Evolutionary conservation across 805 yeast genomes (phyloP).

Genomic region (Ascoidea rubescens): DNA sequence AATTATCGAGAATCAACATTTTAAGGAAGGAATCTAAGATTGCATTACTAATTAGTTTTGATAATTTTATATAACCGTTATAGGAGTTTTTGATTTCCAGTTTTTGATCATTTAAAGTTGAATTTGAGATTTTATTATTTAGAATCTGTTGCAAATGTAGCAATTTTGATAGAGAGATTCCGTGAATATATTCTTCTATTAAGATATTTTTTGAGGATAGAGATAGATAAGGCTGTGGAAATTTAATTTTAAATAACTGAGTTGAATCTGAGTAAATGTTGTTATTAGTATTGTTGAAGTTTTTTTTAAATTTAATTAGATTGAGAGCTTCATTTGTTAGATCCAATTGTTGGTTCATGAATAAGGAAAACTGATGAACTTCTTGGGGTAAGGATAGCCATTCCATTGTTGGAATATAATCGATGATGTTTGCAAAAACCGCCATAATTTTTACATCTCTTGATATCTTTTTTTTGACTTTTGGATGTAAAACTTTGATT

Average conservation of each 20-base stretch:
- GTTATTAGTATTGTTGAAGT: slow-evolving; percentile 35
- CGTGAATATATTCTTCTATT: slow-evolving; percentile 77
- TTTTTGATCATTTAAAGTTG: slow-evolving; percentile 15
- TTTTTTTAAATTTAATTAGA: slow-evolving; percentile 52
- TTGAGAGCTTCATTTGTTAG: slow-evolving; percentile 82
- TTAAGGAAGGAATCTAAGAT: slow-evolving; percentile 84
- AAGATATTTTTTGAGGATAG: slow-evolving; percentile 58
- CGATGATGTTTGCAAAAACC: slow-evolving; percentile 59
- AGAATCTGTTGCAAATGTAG: slow-evolving; percentile 31
- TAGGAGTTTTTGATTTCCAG: slow-evolving; percentile 25
- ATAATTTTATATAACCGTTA: slow-evolving; percentile 19
- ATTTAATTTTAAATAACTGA: slow-evolving; percentile 31
- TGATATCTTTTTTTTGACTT: slow-evolving; percentile 53
- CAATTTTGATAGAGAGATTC: slow-evolving; percentile 67
- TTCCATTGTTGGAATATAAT: slow-evolving; percentile 84
- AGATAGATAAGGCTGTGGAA: slow-evolving; percentile 62
- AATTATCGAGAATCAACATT: slow-evolving; percentile 87
- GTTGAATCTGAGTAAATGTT: slow-evolving; percentile 2
- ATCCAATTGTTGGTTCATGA: slow-evolving; percentile 86
- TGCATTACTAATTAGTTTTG: slow-evolving; percentile 61
- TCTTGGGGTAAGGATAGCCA: slow-evolving; percentile 95
- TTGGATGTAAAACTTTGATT: slow-evolving; percentile 85
- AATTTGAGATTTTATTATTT: slow-evolving; percentile 10
- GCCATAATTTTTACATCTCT: slow-evolving; percentile 79
- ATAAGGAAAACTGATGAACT: slow-evolving; percentile 70